phyloP scores from a whole-genome alignment of 2,329 filamentous ascomycete species.

The Eutypella sp. region DNA sequence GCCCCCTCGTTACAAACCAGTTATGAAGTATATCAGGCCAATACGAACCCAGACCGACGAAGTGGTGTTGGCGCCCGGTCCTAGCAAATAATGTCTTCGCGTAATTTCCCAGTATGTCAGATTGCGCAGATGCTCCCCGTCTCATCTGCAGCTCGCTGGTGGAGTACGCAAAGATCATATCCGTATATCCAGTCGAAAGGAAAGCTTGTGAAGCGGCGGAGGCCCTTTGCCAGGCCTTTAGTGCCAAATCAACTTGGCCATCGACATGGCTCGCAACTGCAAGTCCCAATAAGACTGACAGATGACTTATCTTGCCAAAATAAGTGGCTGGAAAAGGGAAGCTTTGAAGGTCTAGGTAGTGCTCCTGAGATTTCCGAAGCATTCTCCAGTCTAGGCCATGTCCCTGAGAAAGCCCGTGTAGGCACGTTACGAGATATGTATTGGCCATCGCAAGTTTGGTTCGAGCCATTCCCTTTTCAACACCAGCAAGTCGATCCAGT shows the following conservation, averaged over 20 bases:
- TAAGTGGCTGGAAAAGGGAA: not conserved
- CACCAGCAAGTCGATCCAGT: not conserved
- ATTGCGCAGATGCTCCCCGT: not conserved
- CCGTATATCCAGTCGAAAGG: slow-evolving; percentile 7
- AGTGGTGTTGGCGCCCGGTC: not conserved
- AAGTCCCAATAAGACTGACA: slow-evolving; percentile 3
- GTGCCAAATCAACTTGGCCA: not conserved
- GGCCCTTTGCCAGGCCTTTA: slow-evolving; percentile 4
- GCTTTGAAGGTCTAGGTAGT: not conserved
- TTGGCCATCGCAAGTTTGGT: slow-evolving; percentile 1
- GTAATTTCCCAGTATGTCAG: not conserved
- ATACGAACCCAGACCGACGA: not conserved
- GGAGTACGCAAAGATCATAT: slow-evolving; percentile 7
- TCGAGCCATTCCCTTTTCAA: not conserved
- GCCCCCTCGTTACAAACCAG: not conserved
- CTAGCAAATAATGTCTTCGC: slow-evolving; percentile 1
- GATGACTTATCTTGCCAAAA: slow-evolving; percentile 1
- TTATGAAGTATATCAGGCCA: not conserved
- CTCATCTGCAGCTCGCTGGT: slow-evolving; percentile 3
- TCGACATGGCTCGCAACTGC: slow-evolving; percentile 2
- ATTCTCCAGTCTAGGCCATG: slow-evolving; percentile 1
- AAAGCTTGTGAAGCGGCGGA: slow-evolving; percentile 2
- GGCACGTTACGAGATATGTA: slow-evolving; percentile 2
- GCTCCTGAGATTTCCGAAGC: slow-evolving; percentile 1
- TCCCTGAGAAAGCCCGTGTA: slow-evolving; percentile 1